Conservation (phyloP, 2,329 filamentous ascomycete species). For the Fusarium sp. region DNA sequence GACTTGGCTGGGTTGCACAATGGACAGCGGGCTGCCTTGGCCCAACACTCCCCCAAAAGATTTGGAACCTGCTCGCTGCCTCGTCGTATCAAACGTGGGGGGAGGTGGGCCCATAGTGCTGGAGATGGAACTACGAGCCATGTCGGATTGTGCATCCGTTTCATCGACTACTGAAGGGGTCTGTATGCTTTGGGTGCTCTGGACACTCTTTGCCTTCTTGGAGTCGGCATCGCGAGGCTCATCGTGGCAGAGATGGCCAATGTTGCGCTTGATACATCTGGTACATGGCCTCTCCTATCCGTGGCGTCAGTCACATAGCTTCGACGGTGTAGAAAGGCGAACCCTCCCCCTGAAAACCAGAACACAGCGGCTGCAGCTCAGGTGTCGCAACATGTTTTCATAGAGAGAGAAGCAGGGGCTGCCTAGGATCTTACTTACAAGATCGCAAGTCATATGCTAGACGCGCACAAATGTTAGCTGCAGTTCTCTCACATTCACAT, state of each 20-base stretch:
- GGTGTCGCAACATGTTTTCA: conserved; percentile 20
- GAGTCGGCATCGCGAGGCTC: conserved; percentile 87
- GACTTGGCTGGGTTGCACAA: conserved; percentile 79
- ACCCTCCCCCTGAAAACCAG: conserved; percentile 19
- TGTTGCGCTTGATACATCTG: conserved; percentile 97
- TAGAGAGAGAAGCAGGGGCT: conserved; percentile 45
- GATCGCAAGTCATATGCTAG: conserved; percentile 93
- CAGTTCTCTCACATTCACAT: conserved; percentile 31
- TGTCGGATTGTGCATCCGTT: conserved; percentile 65
- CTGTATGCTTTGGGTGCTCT: conserved; percentile 59
- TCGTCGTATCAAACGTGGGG: conserved; percentile 57
- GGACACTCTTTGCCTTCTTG: conserved; percentile 79
- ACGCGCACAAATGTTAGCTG: conserved; percentile 48
- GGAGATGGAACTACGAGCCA: conserved; percentile 67
- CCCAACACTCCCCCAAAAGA: conserved; percentile 61
- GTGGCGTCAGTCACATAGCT: conserved; percentile 48
- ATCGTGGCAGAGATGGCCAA: conserved; percentile 98
- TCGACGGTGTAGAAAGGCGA: conserved; percentile 27
- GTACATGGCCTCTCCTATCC: conserved; percentile 92
- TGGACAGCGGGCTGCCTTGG: conserved; percentile 69
- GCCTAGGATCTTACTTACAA: conserved; percentile 70
- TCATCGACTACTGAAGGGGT: conserved; percentile 70
- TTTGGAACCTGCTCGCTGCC: conserved; percentile 56
- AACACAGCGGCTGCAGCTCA: conserved; percentile 30
- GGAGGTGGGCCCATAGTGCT: conserved; percentile 68